Percentiles rank a stretch among this genome's conserved stretches.
These are phyloP conservation scores for Tagetes patula DNA, from an alignment of 129 eudicot genomes.

Conservation along the genomic window DNA sequence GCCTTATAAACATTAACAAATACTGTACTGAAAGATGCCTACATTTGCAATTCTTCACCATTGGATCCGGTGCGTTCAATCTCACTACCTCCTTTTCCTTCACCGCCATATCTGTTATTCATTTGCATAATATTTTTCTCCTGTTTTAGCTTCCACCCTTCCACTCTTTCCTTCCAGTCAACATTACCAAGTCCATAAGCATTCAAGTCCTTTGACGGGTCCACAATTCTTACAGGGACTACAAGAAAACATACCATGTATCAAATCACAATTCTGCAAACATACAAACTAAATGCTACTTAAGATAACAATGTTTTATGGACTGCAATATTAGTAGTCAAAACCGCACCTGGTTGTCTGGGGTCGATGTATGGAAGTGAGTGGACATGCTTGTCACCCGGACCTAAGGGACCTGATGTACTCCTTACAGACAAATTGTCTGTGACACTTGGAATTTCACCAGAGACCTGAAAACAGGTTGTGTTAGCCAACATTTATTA, in stretches of 20 bases:
- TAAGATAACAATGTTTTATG: neutral
- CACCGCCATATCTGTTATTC: slow-evolving; percentile 51
- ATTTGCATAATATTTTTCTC: slow-evolving; percentile 64
- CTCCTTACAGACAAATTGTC: slow-evolving; percentile 77
- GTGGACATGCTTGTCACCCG: slow-evolving; percentile 66
- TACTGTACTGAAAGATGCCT: slow-evolving; percentile 31
- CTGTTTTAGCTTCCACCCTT: slow-evolving; percentile 62
- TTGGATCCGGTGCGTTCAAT: slow-evolving; percentile 85
- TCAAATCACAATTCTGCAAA: slow-evolving; percentile 7
- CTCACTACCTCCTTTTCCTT: slow-evolving; percentile 87
- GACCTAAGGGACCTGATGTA: slow-evolving; percentile 87
- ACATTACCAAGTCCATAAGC: slow-evolving; percentile 78
- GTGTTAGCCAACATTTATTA: neutral
- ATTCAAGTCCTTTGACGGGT: slow-evolving; percentile 71
- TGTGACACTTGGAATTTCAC: slow-evolving; percentile 73
- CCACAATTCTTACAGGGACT: slow-evolving; percentile 87
- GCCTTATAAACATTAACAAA: slow-evolving; percentile 5
- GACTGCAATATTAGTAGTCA: slow-evolving; percentile 13
- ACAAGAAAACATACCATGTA: slow-evolving; percentile 27
- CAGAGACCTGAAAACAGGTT: slow-evolving; percentile 54
- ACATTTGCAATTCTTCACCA: slow-evolving; percentile 86
- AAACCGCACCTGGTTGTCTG: slow-evolving; percentile 66
- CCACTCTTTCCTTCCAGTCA: slow-evolving; percentile 61
- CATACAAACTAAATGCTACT: neutral
- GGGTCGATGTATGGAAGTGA: slow-evolving; percentile 83